These are phyloP conservation scores for Wickerhamiella musiphila DNA, from an alignment of 805 yeast species.

Conservation along the genomic window DNA sequence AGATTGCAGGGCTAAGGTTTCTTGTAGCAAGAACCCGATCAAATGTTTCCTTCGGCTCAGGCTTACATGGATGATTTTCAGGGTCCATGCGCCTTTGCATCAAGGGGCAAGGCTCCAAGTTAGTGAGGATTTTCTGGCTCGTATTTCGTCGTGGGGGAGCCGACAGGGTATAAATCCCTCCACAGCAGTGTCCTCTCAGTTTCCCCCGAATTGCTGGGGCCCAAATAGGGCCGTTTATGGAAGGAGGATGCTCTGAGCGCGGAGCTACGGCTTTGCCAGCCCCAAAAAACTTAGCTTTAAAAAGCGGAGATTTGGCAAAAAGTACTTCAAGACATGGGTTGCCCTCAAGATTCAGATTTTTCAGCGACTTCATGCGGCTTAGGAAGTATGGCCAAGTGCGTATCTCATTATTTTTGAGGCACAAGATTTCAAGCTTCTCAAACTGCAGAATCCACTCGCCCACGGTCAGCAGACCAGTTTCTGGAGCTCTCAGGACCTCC, in stretches of 20 bases:
- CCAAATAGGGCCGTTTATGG: no score
- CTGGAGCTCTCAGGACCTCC: constrained; percentile 13
- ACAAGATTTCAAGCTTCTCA: constrained; percentile 10
- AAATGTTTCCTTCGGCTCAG: neutral
- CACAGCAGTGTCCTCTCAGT: constrained; percentile 6
- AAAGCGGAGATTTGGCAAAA: constrained; percentile 12
- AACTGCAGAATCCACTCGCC: constrained; percentile 17
- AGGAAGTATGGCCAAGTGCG: constrained; percentile 19
- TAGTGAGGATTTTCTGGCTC: constrained; percentile 3
- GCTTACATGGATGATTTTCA: constrained; percentile 1
- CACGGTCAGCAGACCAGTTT: constrained; percentile 13
- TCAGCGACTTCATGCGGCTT: constrained; percentile 9
- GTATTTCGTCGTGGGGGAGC: neutral
- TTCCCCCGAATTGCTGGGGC: neutral
- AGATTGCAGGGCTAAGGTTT: no score
- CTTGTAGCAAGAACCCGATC: no score
- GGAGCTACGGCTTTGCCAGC: no score
- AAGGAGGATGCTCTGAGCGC: no score
- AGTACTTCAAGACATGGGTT: constrained; percentile 17
- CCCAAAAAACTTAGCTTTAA: constrained; percentile 10
- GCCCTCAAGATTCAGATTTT: constrained; percentile 15
- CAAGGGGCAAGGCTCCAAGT: constrained; percentile 3
- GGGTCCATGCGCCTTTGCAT: neutral
- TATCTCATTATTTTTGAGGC: constrained; percentile 15
- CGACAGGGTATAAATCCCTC: constrained; percentile 7